A percentile compares a stretch with the other conserved stretches of the same genome.
Evolutionary conservation across 129 eudicot species (phyloP).

Genomic region (Arctium lappa): DNA sequence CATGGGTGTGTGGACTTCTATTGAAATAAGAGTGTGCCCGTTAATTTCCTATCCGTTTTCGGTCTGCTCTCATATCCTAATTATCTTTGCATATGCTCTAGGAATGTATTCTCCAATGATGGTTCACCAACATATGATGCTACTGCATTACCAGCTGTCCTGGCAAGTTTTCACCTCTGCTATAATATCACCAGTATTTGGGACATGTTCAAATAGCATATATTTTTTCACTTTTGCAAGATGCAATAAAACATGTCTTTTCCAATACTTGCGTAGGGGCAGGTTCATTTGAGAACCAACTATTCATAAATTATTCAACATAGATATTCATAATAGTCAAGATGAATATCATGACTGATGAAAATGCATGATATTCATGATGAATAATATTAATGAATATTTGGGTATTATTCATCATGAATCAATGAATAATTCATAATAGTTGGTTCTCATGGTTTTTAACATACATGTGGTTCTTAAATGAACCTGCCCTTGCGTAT

Average conservation of each 20-base stretch:
- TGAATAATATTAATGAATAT: background rate
- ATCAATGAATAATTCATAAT: background rate
- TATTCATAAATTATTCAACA: too few relatives aligned
- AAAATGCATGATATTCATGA: too few relatives aligned
- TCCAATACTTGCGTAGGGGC: background rate
- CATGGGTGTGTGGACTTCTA: too few relatives aligned
- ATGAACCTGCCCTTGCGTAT: background rate
- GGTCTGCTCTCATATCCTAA: background rate
- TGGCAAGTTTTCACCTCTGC: constrained; percentile 37
- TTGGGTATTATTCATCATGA: background rate
- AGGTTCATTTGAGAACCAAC: background rate
- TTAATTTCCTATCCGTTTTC: background rate
- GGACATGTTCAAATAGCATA: background rate
- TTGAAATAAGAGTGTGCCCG: too few relatives aligned
- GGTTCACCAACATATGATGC: constrained; percentile 41
- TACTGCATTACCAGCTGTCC: constrained; percentile 48
- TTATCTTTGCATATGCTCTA: constrained; percentile 21
- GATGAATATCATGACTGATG: too few relatives aligned
- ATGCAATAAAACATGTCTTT: background rate
- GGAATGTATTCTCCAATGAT: constrained; percentile 78
- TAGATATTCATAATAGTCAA: too few relatives aligned
- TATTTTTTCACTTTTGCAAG: background rate
- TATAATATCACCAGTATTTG: background rate
- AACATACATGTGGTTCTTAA: background rate
- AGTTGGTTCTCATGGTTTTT: background rate